These are phyloP conservation scores for Stephanodiscus minutulus DNA, from an alignment of 108 stramenopile species.

Conservation along the genomic window DNA sequence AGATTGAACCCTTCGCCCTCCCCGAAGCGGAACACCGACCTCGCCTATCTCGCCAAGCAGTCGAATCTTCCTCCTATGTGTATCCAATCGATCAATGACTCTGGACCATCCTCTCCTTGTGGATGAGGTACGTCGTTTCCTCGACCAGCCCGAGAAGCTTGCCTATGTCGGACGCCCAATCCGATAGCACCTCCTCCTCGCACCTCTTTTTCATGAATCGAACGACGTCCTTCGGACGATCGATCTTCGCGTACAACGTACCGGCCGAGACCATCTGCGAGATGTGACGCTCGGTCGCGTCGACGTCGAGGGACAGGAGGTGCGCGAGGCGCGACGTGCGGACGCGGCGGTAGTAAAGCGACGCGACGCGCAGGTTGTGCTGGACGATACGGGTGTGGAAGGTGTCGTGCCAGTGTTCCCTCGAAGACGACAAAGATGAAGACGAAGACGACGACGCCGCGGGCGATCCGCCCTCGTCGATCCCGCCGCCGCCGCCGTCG, in stretches of 20 bases:
- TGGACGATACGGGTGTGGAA: constrained; percentile 93
- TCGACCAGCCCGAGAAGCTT: constrained; percentile 92
- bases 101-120: constrained; percentile 93
- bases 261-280: constrained; percentile 88
- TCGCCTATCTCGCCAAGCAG: no score
- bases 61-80: no score
- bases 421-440: constrained; percentile 38
- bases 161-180: constrained; percentile 94
- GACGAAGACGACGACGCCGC: constrained; percentile 1
- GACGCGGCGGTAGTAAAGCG: constrained; percentile 92
- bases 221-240: constrained; percentile 93
- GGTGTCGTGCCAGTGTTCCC: constrained; percentile 68
- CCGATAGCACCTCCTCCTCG: constrained; percentile 86
- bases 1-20: no score
- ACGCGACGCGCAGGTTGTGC: constrained; percentile 94
- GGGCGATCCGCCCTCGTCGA: neutral
- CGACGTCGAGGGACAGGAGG: constrained; percentile 75
- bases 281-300: constrained; percentile 81
- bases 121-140: constrained; percentile 94
- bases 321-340: constrained; percentile 85
- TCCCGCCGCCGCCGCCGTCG: constrained; percentile 45
- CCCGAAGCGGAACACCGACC: no score
- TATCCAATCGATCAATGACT: constrained; percentile 47
- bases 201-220: constrained; percentile 73
- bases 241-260: constrained; percentile 88